phyloP scores from a whole-genome alignment of 2,329 filamentous ascomycete genomes.

The Paracoccidioides lutzii region DNA sequence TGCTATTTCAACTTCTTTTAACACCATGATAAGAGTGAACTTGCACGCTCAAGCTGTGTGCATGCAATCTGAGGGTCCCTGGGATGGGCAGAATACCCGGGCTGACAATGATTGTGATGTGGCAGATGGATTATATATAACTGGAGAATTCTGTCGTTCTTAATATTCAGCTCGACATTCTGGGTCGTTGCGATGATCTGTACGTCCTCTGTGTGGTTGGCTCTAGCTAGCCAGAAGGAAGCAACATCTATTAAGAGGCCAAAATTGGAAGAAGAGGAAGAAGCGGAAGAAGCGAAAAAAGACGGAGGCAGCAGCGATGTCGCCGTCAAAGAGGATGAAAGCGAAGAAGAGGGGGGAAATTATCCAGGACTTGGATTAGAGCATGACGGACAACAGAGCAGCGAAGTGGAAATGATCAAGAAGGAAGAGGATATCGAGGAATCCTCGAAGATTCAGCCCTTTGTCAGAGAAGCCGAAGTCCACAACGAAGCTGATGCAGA shows the following conservation, averaged over 20 bases:
- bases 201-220: conserved; percentile 51
- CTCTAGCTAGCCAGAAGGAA: conserved; percentile 30
- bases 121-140: conserved; percentile 72
- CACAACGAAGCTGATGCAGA: conserved; percentile 7
- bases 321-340: conserved; percentile 16
- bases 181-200: conserved; percentile 64
- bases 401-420: conserved; percentile 12
- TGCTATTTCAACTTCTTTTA: conserved; percentile 25
- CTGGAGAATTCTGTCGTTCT: conserved; percentile 56
- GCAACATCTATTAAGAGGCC: conserved; percentile 3
- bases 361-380: background rate
- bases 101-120: background rate
- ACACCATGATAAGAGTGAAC: background rate
- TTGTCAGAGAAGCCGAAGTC: conserved; percentile 11
- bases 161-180: conserved; percentile 57
- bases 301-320: conserved; percentile 1
- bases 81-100: background rate
- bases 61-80: background rate
- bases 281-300: conserved; percentile 6
- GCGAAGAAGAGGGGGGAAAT: conserved; percentile 7
- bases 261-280: conserved; percentile 11
- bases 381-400: background rate
- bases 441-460: conserved; percentile 12
- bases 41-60: background rate
- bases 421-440: conserved; percentile 21